These are phyloP conservation scores for Thalassiosira mediterranea DNA, from an alignment of 352 stramenopile genomes.

Conservation along the genomic window DNA sequence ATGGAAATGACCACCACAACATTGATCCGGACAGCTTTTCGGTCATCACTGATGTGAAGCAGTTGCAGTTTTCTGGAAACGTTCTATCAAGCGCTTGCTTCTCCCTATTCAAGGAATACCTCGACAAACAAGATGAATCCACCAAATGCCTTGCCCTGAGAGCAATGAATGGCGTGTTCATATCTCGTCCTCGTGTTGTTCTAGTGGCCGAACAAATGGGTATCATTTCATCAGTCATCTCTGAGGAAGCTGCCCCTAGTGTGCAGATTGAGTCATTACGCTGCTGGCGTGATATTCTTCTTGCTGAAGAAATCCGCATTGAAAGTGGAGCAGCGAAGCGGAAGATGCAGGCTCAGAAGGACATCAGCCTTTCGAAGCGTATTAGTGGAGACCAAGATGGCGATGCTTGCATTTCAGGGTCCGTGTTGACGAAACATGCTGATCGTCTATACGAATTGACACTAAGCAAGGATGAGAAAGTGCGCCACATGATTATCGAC, in stretches of 20 bases:
- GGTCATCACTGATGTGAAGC: constrained; percentile 31
- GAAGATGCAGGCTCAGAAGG: constrained; percentile 73
- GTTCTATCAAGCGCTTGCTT: constrained; percentile 64
- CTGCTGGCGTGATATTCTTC: constrained; percentile 79
- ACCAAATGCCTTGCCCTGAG: constrained; percentile 76
- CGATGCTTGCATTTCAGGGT: constrained; percentile 81
- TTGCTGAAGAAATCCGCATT: constrained; percentile 78
- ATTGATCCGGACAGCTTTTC: constrained; percentile 37
- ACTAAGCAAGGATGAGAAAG: constrained; percentile 62
- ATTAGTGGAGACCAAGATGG: constrained; percentile 85
- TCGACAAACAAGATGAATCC: constrained; percentile 66
- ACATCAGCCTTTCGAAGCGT: constrained; percentile 74
- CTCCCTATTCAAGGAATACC: constrained; percentile 67
- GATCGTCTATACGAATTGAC: constrained; percentile 79
- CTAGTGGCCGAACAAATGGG: constrained; percentile 73
- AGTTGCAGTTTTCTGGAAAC: constrained; percentile 53
- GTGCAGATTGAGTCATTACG: constrained; percentile 77
- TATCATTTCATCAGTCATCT: constrained; percentile 72
- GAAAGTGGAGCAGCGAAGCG: constrained; percentile 75
- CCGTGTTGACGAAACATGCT: constrained; percentile 78
- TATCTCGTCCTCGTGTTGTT: constrained; percentile 72
- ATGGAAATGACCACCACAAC: constrained; percentile 39
- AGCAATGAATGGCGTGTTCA: constrained; percentile 78
- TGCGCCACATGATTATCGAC: constrained; percentile 75
- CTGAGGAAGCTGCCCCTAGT: constrained; percentile 32